Evolutionary conservation across 352 stramenopile species (phyloP).

Genomic region (Pythium aphanidermatum): DNA sequence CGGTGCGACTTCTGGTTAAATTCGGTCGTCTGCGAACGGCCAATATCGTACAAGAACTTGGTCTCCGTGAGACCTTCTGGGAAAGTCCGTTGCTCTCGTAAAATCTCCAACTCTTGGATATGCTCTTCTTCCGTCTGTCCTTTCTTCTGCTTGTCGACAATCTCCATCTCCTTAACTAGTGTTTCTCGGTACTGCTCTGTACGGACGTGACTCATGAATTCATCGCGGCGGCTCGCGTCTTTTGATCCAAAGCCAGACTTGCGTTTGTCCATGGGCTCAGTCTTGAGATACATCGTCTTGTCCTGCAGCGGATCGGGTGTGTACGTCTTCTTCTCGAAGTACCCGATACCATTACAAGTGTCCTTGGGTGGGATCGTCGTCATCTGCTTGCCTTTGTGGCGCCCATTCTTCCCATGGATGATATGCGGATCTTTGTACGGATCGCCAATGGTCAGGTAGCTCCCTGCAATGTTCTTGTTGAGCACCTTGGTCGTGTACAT

Average conservation of each 20-base stretch:
- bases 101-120: constrained; percentile 34
- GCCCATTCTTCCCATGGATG: constrained; percentile 62
- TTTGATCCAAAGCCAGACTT: constrained; percentile 90
- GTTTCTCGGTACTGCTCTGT: constrained; percentile 88
- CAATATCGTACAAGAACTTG: constrained; percentile 79
- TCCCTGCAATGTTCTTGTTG: constrained; percentile 77
- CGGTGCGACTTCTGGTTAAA: constrained; percentile 82
- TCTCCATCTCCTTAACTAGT: constrained; percentile 79
- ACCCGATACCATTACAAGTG: constrained; percentile 75
- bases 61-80: constrained; percentile 67
- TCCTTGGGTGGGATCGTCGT: constrained; percentile 65
- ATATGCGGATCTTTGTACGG: constrained; percentile 66
- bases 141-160: constrained; percentile 67
- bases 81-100: constrained; percentile 48
- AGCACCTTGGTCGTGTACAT: constrained; percentile 80
- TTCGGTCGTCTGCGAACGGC: constrained; percentile 67
- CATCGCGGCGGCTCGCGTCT: constrained; percentile 84
- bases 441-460: constrained; percentile 76
- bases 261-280: constrained; percentile 77
- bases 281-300: constrained; percentile 85
- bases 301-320: constrained; percentile 82
- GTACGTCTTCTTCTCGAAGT: constrained; percentile 85
- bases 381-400: constrained; percentile 75
- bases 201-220: constrained; percentile 88
- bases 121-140: constrained; percentile 25